Conservation (phyloP, 1,284 basidiomycete species). For the Neonothopanus nambi region DNA sequence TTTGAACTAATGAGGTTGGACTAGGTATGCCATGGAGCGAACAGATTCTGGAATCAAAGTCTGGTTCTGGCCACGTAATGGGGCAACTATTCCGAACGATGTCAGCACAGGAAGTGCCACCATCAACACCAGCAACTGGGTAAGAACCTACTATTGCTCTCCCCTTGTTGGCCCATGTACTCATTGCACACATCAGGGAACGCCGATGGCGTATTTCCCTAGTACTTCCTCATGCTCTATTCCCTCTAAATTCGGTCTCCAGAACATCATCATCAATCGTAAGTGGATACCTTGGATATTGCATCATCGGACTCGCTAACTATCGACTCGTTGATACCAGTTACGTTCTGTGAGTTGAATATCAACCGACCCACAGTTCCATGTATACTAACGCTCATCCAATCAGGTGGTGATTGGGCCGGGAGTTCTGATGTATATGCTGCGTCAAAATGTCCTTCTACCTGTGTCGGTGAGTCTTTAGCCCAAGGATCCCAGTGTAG, state of each 20-base stretch:
- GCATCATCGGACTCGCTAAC: constrained; percentile 1
- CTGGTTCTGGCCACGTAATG: constrained; percentile 60
- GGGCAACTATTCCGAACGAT: constrained; percentile 45
- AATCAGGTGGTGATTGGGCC: constrained; percentile 60
- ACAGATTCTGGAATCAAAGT: constrained; percentile 49
- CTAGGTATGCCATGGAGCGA: constrained; percentile 55
- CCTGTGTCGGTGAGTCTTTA: constrained; percentile 44
- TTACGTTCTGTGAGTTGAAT: constrained; percentile 42
- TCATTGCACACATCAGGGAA: constrained; percentile 40
- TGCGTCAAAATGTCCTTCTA: constrained; percentile 47
- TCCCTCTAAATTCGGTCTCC: constrained; percentile 48
- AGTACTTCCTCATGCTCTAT: constrained; percentile 53
- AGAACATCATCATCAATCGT: constrained; percentile 64
- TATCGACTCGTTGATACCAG: constrained; percentile 18
- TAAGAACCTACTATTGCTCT: constrained; percentile 21
- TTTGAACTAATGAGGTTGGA: neutral
- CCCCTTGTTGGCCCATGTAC: neutral
- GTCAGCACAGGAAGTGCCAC: constrained; percentile 38
- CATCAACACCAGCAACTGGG: constrained; percentile 52
- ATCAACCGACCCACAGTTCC: no score
- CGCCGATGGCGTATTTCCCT: constrained; percentile 57
- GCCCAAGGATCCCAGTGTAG: neutral
- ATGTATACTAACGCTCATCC: no score
- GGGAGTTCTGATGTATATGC: constrained; percentile 41
- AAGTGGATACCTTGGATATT: constrained; percentile 42